Conservation (phyloP, 257 asterid species). For the Fraxinus cuspidata region DNA sequence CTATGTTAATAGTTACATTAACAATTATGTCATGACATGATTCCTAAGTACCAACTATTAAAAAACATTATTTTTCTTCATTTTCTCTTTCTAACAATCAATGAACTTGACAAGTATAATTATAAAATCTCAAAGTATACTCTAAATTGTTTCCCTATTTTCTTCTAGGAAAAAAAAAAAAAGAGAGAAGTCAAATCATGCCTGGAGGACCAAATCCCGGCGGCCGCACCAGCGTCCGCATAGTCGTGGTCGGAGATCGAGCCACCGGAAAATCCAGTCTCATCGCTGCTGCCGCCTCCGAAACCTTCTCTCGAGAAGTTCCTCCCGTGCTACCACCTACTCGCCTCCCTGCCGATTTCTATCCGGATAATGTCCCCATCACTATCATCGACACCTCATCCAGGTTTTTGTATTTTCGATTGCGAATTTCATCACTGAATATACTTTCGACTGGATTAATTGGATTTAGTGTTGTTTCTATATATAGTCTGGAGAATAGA, state of each 20-base stretch:
- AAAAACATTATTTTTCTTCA: too few relatives aligned
- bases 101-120: too few relatives aligned
- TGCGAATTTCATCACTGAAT: not conserved
- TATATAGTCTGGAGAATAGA: constrained; percentile 84
- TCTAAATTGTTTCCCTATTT: not conserved
- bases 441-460: not conserved
- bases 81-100: too few relatives aligned
- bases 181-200: constrained; percentile 38
- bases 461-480: constrained; percentile 22
- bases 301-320: constrained; percentile 73
- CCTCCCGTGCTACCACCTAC: constrained; percentile 93
- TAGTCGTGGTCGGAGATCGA: constrained; percentile 94
- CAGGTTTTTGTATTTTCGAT: constrained; percentile 48
- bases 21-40: too few relatives aligned
- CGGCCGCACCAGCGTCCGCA: constrained; percentile 68
- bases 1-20: too few relatives aligned
- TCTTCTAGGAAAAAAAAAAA: not conserved
- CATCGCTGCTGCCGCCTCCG: constrained; percentile 85
- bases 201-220: constrained; percentile 51
- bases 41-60: too few relatives aligned
- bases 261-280: constrained; percentile 96
- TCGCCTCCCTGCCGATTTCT: constrained; percentile 93
- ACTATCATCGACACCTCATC: constrained; percentile 88
- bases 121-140: not conserved
- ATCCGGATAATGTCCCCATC: constrained; percentile 80